A percentile compares a stretch with the other conserved stretches of the same genome.
Conservation (phyloP, 2,329 filamentous ascomycete species). For the Fusarium caatingaense region DNA sequence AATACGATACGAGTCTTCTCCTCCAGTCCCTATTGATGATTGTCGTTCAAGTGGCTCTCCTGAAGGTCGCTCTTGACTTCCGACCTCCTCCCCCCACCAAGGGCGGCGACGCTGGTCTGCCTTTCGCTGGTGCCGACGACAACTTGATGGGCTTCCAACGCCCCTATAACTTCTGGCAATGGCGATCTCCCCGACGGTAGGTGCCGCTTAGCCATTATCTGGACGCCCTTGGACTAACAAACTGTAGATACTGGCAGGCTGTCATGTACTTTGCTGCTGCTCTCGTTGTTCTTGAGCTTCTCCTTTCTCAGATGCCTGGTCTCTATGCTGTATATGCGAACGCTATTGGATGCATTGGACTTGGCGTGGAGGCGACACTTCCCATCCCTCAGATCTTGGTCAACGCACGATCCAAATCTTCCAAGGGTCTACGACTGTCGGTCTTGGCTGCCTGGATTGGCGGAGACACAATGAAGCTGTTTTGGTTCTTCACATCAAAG, state of each 20-base stretch:
- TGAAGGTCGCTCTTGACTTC: constrained; percentile 76
- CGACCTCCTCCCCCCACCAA: constrained; percentile 69
- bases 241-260: constrained; percentile 79
- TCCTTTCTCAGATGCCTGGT: constrained; percentile 68
- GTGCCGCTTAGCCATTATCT: constrained; percentile 44
- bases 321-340: constrained; percentile 75
- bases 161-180: constrained; percentile 86
- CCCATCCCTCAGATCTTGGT: constrained; percentile 82
- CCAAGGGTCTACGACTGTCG: constrained; percentile 80
- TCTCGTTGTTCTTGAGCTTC: constrained; percentile 73
- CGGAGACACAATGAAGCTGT: constrained; percentile 88
- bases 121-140: constrained; percentile 68
- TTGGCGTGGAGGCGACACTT: constrained; percentile 83
- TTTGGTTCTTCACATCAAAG: constrained; percentile 81
- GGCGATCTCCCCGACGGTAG: constrained; percentile 76
- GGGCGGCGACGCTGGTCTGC: constrained; percentile 68
- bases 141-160: constrained; percentile 58
- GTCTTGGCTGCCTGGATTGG: constrained; percentile 82
- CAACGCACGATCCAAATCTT: constrained; percentile 75
- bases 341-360: constrained; percentile 78
- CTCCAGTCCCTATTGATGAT: constrained; percentile 75
- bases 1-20: constrained; percentile 72
- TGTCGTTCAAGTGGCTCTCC: constrained; percentile 69
- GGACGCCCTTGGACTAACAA: constrained; percentile 6
- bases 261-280: constrained; percentile 73